phyloP scores from a whole-genome alignment of 371 early-diverging fungal genomes.

The Lichtheimia ramosa region DNA sequence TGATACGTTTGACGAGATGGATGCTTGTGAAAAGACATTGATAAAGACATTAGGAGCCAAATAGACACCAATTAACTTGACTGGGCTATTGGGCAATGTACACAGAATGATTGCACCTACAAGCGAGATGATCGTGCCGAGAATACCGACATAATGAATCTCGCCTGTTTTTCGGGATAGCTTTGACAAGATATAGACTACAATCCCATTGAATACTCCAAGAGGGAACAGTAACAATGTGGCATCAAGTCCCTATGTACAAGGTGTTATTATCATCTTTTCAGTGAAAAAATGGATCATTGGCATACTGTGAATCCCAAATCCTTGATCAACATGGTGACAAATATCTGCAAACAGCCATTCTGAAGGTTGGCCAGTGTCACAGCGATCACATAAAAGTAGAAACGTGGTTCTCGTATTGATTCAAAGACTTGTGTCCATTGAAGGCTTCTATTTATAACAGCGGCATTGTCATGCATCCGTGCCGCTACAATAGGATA shows the following conservation, averaged over 20 bases:
- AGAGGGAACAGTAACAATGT: constrained; percentile 1
- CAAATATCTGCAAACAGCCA: constrained; percentile 10
- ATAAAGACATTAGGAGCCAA: constrained; percentile 4
- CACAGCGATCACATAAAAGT: constrained; percentile 2
- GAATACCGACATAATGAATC: neutral
- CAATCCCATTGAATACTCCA: neutral
- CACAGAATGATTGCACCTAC: constrained; percentile 5
- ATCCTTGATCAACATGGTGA: constrained; percentile 7
- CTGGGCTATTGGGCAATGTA: neutral
- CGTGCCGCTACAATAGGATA: constrained; percentile 8
- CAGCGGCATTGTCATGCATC: constrained; percentile 9
- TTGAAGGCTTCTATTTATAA: neutral
- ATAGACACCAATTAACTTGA: constrained; percentile 12
- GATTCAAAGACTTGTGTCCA: constrained; percentile 11
- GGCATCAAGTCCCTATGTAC: neutral
- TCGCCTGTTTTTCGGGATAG: neutral
- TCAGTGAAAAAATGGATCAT: neutral
- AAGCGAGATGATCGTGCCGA: neutral
- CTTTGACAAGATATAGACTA: neutral
- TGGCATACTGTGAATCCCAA: constrained; percentile 17
- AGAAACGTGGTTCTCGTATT: constrained; percentile 8
- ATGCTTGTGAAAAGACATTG: constrained; percentile 8
- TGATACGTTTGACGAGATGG: constrained; percentile 7
- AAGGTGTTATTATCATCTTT: too few relatives aligned
- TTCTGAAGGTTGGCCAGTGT: constrained; percentile 6